Percentiles rank a stretch among this genome's conserved stretches.
Conservation (phyloP, 768 basidiomycete species). For the Gymnopilus junonius region DNA sequence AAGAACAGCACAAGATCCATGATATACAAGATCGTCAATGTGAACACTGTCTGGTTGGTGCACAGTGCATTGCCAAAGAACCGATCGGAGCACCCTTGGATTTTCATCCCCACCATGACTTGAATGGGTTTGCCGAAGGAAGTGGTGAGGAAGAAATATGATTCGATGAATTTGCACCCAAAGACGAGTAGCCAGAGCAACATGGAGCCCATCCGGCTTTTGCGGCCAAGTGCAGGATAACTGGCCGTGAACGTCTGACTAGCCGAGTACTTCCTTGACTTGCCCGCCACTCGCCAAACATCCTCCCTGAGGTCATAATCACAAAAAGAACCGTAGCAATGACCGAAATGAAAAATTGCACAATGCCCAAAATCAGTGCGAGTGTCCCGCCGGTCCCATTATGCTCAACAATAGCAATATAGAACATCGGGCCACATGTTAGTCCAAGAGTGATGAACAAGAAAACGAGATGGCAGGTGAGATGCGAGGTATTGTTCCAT, state of each 20-base stretch:
- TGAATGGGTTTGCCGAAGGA: conserved; percentile 93
- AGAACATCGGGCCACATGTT: conserved; percentile 93
- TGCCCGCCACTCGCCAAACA: conserved; percentile 99
- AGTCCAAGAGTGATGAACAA: conserved; percentile 88
- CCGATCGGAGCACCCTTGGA: conserved; percentile 88
- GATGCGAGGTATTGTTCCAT: conserved; percentile 98
- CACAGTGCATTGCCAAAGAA: conserved; percentile 86
- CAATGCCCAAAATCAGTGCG: conserved; percentile 91
- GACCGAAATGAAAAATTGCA: conserved; percentile 95
- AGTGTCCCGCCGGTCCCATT: conserved; percentile 69
- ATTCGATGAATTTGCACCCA: conserved; percentile 95
- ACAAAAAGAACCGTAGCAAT: conserved; percentile 86
- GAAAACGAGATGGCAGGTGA: conserved; percentile 90
- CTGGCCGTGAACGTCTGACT: conserved; percentile 98
- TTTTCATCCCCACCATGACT: conserved; percentile 96
- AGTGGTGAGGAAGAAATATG: conserved; percentile 96
- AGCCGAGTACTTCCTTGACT: conserved; percentile 95
- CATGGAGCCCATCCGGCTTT: conserved; percentile 78
- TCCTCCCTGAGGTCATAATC: conserved; percentile 94
- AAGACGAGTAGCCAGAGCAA: conserved; percentile 92
- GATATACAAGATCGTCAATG: conserved; percentile 96
- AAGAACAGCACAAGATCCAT: conserved; percentile 98
- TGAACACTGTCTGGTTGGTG: conserved; percentile 92
- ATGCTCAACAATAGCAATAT: conserved; percentile 85
- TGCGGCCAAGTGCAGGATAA: conserved; percentile 72